Percentiles rank a stretch among this genome's conserved stretches.
Evolutionary conservation across 768 basidiomycete species (phyloP).

Genomic region (Amyloporia xantha): DNA sequence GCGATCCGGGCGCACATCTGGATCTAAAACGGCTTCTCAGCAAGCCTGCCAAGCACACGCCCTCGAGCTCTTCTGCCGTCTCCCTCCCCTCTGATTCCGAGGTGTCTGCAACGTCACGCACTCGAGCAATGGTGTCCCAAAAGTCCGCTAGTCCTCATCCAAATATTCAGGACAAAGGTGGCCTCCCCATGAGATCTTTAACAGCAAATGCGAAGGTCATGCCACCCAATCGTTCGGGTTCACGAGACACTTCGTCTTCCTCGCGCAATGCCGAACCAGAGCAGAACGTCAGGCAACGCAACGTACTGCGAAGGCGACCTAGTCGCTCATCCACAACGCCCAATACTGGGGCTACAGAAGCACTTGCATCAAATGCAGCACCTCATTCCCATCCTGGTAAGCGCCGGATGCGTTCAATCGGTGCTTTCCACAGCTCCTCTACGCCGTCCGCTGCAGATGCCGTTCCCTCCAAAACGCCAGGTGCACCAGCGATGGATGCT

Average conservation of each 20-base stretch:
- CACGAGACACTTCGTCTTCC: background rate
- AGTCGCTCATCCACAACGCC: background rate
- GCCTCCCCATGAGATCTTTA: background rate
- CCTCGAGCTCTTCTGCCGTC: conserved; percentile 17
- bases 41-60: conserved; percentile 21
- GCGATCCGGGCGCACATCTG: conserved; percentile 19
- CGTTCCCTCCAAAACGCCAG: background rate
- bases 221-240: background rate
- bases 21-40: conserved; percentile 26
- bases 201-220: background rate
- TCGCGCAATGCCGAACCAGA: background rate
- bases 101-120: conserved; percentile 7
- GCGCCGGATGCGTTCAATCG: conserved; percentile 1
- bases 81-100: conserved; percentile 23
- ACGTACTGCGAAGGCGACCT: background rate
- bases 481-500: too few species aligned
- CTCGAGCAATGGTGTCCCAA: background rate
- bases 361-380: too few species aligned
- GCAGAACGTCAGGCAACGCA: background rate
- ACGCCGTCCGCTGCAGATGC: background rate
- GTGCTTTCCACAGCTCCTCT: background rate
- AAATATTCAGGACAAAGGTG: background rate
- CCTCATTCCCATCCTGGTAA: background rate
- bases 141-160: background rate
- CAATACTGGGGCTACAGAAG: background rate